These are phyloP conservation scores for Penicillium occitanis DNA, from an alignment of 2,329 filamentous ascomycete genomes.

Conservation along the genomic window DNA sequence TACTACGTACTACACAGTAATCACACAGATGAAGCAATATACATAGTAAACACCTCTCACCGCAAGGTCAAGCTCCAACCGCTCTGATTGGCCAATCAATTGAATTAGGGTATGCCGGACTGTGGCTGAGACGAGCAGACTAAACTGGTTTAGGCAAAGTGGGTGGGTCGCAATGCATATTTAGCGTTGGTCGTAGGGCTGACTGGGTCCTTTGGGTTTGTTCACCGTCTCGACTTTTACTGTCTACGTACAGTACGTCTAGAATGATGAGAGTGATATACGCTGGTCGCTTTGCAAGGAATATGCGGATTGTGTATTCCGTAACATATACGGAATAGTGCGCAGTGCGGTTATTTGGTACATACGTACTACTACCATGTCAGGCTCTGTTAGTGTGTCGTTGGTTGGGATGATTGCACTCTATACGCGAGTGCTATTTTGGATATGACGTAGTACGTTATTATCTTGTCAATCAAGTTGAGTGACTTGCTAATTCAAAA, in stretches of 20 bases:
- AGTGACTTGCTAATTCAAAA: too few species aligned
- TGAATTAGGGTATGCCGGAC: constrained; percentile 16
- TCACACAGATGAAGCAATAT: neutral
- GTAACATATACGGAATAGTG: too few species aligned
- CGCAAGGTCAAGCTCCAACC: neutral
- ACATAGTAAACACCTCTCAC: neutral
- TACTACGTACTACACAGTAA: neutral
- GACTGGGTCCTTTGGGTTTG: constrained; percentile 8
- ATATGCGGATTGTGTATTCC: neutral
- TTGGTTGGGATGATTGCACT: neutral
- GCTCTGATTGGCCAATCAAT: neutral
- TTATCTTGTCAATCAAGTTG: neutral
- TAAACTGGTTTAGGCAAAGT: neutral
- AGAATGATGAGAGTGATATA: neutral
- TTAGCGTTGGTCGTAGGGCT: constrained; percentile 20
- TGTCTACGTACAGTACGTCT: too few species aligned
- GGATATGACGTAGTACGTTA: too few species aligned
- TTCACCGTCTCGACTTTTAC: constrained; percentile 15
- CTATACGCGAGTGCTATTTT: neutral
- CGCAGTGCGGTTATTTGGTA: too few species aligned
- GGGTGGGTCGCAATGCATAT: neutral
- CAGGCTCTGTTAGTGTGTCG: neutral
- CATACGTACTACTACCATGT: neutral
- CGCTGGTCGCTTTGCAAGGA: neutral
- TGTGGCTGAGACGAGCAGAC: constrained; percentile 18